Evolutionary conservation across 2,329 filamentous ascomycete genomes (phyloP).

Genomic region (Bipolaris bicolor): DNA sequence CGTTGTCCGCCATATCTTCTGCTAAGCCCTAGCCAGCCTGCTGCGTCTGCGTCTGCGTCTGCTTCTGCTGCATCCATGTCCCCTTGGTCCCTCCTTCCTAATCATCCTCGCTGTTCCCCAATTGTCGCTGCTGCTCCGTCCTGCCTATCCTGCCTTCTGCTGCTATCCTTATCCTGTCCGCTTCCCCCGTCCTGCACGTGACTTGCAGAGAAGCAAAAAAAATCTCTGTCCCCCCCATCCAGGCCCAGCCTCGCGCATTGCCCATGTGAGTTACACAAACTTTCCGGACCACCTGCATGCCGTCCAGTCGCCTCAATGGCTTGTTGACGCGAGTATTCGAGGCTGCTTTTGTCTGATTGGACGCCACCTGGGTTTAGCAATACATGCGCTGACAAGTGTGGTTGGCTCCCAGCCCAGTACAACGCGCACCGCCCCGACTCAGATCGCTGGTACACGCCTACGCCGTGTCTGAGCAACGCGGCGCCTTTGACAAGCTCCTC

Average conservation of each 20-base stretch:
- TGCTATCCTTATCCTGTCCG: not conserved
- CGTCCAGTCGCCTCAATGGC: constrained; percentile 25
- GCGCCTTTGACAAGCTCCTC: constrained; percentile 35
- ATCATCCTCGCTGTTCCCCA: constrained; percentile 9
- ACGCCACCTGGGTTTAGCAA: constrained; percentile 20
- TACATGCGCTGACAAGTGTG: constrained; percentile 38
- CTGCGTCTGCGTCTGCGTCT: constrained; percentile 13
- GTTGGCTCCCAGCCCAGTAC: constrained; percentile 34
- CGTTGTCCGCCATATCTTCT: constrained; percentile 32
- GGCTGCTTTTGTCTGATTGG: constrained; percentile 29
- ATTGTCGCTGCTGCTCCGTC: not conserved
- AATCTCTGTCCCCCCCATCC: constrained; percentile 7
- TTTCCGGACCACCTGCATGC: constrained; percentile 5
- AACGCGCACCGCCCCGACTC: constrained; percentile 29
- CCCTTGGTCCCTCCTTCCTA: constrained; percentile 18
- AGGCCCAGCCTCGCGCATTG: constrained; percentile 10
- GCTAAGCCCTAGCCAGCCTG: constrained; percentile 39
- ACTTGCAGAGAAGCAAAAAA: constrained; percentile 11
- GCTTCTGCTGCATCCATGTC: constrained; percentile 19
- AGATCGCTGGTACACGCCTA: constrained; percentile 26
- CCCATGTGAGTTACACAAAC: constrained; percentile 11
- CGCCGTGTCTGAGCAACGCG: constrained; percentile 28
- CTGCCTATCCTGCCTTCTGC: not conserved
- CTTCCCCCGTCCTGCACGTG: constrained; percentile 10
- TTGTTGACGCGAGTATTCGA: constrained; percentile 18